Base-by-base conservation (phyloP, 2,329 filamentous ascomycete species). In the Ophiosphaerella narmari region DNA sequence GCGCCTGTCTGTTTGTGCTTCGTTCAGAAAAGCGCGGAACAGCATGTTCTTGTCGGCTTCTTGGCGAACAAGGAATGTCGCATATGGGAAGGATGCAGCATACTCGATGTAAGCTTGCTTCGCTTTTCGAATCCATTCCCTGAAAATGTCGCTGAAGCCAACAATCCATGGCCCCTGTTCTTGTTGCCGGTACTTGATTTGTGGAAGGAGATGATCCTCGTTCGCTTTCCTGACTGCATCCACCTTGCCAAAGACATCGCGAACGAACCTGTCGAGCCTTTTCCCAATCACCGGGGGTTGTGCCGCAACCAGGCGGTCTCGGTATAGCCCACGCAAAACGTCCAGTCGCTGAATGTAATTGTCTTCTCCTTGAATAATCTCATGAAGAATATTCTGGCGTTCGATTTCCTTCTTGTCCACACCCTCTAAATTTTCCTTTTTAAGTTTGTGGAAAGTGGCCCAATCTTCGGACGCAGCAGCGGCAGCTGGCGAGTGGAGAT, bases 91-190 rank as follows among this genome's bases (percentile, higher is more conserved):
- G 0, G 86, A 86, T 1, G 88, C 87, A 34, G 93, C 93, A 72
- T 97, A 99, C 50, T 96, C 91, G 53, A 97, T 86, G 70, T 97
- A 99, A 9, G 90, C 88, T 2, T 82, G 79, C 72, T 88, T 91
- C 29, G 94, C 94, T 73, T 97, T 97, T 56, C 94, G 85, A 55
- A 97, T 96, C 94, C 94, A 99, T 75, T 99, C 94, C 50, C 94
- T 82, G 79, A 99, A 97, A 42, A 99, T 90, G 67, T 97, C 94
- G 69, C 92, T 97, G 75, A 97, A 97, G 3, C 94, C 94, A 11
- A 84, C 81, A 50, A 99, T 87, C 86, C 91, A 99, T 0, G 94
- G 94, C 0, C 94, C 94, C 75, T 99, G 93, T 70, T 97, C 94
- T 66, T 94, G 89, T 72, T 99, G 94, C 23, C 94, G 86, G 70